These are phyloP conservation scores for Leishmania braziliensis DNA, from an alignment of 208 protist genomes.

Conservation along the genomic window DNA sequence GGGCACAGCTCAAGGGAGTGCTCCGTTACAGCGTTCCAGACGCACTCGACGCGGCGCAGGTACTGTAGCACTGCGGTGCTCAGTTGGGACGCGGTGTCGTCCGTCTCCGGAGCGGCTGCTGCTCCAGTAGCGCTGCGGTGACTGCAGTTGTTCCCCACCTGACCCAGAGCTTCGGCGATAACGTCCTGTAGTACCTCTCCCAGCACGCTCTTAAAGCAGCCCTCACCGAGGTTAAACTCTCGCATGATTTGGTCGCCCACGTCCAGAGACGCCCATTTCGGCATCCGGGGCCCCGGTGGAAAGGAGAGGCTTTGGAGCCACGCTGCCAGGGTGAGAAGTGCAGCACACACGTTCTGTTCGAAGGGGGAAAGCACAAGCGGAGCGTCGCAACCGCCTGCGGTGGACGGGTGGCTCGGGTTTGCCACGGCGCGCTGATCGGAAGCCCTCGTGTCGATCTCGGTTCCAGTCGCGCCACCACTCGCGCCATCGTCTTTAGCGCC, in stretches of 20 bases:
- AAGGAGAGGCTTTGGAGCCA: slow-evolving; percentile 18
- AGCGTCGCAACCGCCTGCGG: background rate
- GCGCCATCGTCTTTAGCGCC: background rate
- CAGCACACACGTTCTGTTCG: slow-evolving; percentile 12
- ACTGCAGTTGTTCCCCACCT: slow-evolving; percentile 8
- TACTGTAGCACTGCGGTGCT: slow-evolving; percentile 17
- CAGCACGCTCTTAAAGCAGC: slow-evolving; percentile 16
- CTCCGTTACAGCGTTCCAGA: slow-evolving; percentile 25
- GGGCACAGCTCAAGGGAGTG: slow-evolving; percentile 17
- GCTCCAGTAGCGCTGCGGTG: background rate
- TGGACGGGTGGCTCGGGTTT: background rate
- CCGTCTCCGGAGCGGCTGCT: background rate
- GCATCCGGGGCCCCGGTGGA: slow-evolving; percentile 13
- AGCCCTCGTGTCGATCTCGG: background rate
- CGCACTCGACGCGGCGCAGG: slow-evolving; percentile 19
- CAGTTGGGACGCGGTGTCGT: slow-evolving; percentile 7
- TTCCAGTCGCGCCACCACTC: background rate
- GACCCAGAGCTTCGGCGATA: background rate
- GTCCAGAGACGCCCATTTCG: slow-evolving; percentile 21
- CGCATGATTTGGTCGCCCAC: slow-evolving; percentile 30
- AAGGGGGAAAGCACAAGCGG: background rate
- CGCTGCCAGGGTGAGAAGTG: slow-evolving; percentile 16
- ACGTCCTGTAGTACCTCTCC: slow-evolving; percentile 23
- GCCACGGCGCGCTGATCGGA: background rate
- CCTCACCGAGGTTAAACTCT: slow-evolving; percentile 19